Conservation (phyloP, 176 grass and related monocot genomes). For the Zoysia japonica region DNA sequence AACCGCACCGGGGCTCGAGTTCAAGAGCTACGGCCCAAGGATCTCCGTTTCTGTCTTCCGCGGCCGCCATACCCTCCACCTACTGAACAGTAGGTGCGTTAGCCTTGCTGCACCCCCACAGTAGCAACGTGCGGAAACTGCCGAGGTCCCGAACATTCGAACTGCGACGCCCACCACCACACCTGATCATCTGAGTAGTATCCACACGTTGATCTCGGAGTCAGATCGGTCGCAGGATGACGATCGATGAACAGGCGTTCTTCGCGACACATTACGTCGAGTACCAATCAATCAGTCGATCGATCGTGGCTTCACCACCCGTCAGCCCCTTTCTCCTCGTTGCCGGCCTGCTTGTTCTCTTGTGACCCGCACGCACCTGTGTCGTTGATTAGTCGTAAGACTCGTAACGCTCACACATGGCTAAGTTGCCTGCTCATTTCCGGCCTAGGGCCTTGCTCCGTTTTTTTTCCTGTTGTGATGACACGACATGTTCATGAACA, state of each 20-base stretch:
- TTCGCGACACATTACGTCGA: background rate
- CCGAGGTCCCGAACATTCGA: background rate
- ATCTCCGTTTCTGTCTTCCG: too few relatives aligned
- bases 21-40: slow-evolving; percentile 53
- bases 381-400: slow-evolving; percentile 33
- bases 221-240: background rate
- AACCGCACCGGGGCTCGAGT: slow-evolving; percentile 52
- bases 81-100: background rate
- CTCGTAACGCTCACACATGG: slow-evolving; percentile 47
- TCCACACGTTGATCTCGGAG: background rate
- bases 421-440: slow-evolving; percentile 50
- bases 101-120: background rate
- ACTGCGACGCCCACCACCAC: background rate
- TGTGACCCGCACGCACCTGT: slow-evolving; percentile 1
- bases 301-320: background rate
- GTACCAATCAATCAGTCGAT: background rate
- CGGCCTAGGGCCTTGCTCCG: background rate
- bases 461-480: background rate
- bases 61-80: background rate
- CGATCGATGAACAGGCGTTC: background rate
- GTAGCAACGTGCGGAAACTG: background rate
- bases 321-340: slow-evolving; percentile 30
- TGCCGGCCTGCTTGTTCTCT: slow-evolving; percentile 50
- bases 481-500: slow-evolving; percentile 14
- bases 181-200: too few relatives aligned